Evolutionary conservation across 202 grass and related monocot genomes (phyloP).

Genomic region (Musa balbisiana): DNA sequence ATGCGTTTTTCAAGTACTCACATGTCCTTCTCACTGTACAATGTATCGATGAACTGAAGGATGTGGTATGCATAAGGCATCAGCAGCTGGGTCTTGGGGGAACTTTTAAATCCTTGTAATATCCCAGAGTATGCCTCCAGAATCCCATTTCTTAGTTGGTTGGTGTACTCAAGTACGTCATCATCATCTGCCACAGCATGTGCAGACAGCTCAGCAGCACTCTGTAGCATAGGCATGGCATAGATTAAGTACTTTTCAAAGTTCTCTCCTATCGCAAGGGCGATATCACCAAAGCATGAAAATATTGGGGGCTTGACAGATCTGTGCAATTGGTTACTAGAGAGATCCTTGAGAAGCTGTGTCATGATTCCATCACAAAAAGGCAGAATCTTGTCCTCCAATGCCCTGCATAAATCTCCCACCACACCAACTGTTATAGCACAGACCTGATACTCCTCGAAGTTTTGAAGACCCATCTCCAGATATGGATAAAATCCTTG

Average conservation of each 20-base stretch:
- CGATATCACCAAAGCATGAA: constrained; percentile 2
- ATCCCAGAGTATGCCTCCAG: constrained; percentile 2
- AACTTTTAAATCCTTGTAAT: constrained; percentile 1
- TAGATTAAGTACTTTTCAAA: not conserved
- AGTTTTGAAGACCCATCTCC: constrained; percentile 1
- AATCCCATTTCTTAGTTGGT: not conserved
- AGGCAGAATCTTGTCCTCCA: too few relatives aligned
- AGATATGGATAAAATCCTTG: constrained; percentile 6
- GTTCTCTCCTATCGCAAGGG: not conserved
- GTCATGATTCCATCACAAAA: too few relatives aligned
- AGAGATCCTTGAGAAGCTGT: not conserved
- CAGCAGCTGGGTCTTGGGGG: constrained; percentile 4
- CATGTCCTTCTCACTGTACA: constrained; percentile 5
- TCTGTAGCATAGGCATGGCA: not conserved
- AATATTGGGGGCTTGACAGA: not conserved
- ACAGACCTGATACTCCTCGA: not conserved
- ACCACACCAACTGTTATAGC: too few relatives aligned
- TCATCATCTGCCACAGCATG: not conserved
- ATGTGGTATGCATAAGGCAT: not conserved
- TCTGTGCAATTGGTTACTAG: not conserved
- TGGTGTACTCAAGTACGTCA: not conserved
- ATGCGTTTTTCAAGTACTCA: not conserved
- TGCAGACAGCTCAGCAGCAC: not conserved
- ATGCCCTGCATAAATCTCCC: too few relatives aligned
- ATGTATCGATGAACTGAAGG: constrained; percentile 3